Evolutionary conservation across 352 stramenopile species (phyloP), one percentile per base, ranked within the genome.

Genomic region (Pythium biforme): DNA sequence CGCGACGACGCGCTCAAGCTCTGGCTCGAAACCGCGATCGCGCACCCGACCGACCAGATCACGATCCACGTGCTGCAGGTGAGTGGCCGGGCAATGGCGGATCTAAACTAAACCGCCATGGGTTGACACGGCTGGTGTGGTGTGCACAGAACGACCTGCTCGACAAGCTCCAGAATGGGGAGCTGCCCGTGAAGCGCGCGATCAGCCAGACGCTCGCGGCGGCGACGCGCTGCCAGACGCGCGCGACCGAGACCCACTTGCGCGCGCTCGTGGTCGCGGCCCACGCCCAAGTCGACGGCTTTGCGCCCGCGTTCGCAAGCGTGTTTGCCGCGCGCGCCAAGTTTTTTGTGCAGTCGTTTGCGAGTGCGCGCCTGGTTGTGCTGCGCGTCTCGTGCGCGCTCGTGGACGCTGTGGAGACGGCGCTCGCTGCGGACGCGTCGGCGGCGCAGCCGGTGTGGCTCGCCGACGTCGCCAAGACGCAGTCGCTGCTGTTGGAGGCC

Each of bases 11-110:
- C 86, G 59, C 73, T 92, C 34, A 65, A 69, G 59, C 71, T 78
- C 54, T 75, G 88, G 59, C 70, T 92, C 54, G 81, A 89, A 33
- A 72, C 69, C 37, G 66, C 72, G 58, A 72, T 86, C 49, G 57
- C 81, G 27, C 76, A 73, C 34, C 83, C 83, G 11, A 76, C 73
- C 27, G 66, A 88, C 23, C 33, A 66, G 4, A 57, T 70, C 58
- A 72, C 79, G 60, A 83, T 90, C 69, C 79, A 90, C 46, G 78
- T 74, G 39, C 82, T 87, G 29, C 77, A 83, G 70, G 75, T 84
- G 26, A 39, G 68, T 45, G 53, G 5, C 17, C 2, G 25, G 34
- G 5, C 14, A 14, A 4, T 40, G 14, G 34, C 9, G n/a, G n/a
- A n/a, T n/a, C n/a, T n/a, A n/a, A n/a, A 40, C 34, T 40, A 5